Percentiles rank a stretch among this genome's conserved stretches.
phyloP scores from a whole-genome alignment of 2,329 filamentous ascomycete species.

The Didymella exigua region DNA sequence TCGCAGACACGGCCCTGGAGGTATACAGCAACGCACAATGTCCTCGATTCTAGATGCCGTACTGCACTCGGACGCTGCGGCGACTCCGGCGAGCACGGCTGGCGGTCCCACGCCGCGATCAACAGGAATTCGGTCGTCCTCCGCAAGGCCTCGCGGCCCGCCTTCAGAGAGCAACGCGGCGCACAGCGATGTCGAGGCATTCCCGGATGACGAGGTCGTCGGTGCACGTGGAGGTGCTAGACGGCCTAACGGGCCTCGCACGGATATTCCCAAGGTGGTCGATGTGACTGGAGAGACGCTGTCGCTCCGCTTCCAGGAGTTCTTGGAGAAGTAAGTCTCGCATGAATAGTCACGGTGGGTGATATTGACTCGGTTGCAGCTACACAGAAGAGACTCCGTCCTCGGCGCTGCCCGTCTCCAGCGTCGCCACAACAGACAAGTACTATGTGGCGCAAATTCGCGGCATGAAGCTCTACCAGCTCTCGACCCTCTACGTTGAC shows the following conservation, averaged over 20 bases:
- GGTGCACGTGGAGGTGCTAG: conserved; percentile 54
- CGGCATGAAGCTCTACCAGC: conserved; percentile 71
- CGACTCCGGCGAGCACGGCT: conserved; percentile 46
- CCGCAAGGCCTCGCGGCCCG: conserved; percentile 61
- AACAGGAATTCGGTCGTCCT: conserved; percentile 54
- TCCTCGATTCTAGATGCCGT: conserved; percentile 59
- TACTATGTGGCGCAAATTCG: conserved; percentile 87
- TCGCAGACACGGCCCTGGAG: neutral
- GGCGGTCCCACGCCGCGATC: conserved; percentile 45
- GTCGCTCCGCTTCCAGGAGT: conserved; percentile 77
- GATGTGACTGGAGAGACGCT: conserved; percentile 77
- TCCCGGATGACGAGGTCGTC: conserved; percentile 67
- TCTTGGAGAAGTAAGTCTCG: conserved; percentile 71
- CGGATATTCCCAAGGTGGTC: conserved; percentile 72
- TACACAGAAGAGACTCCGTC: conserved; percentile 73
- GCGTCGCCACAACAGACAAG: conserved; percentile 75
- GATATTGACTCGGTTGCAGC: conserved; percentile 35
- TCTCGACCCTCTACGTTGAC: conserved; percentile 88
- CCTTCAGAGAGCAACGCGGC: conserved; percentile 58
- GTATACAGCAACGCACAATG: conserved; percentile 46
- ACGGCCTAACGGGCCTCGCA: conserved; percentile 53
- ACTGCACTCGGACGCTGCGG: conserved; percentile 54
- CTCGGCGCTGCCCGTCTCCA: conserved; percentile 69
- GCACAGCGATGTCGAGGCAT: conserved; percentile 63
- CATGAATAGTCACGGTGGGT: neutral